Base-by-base conservation (phyloP, 768 basidiomycete species). In the Naganishia vishniacii region DNA sequence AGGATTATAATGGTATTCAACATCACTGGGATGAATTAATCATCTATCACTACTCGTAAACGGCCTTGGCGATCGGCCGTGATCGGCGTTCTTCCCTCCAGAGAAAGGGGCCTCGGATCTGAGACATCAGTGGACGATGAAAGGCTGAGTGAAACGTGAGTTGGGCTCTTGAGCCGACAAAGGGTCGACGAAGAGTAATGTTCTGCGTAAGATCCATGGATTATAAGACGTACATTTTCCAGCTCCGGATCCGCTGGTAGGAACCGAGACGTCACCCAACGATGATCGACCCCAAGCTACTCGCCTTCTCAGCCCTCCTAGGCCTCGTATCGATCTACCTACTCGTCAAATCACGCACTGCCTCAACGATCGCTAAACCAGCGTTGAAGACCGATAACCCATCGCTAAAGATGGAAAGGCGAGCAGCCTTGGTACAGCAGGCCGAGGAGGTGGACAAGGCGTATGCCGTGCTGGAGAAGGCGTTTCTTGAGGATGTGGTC, bases 371-470 rank as follows among this genome's bases (percentile, higher is more conserved):
- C 37, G 16, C 8, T 16, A 20, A 18, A 41, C 11, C 20, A 34
- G 23, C 23, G n/a, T 34, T 20, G 9, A 13, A 37, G 11, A 15
- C 34, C 15, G 34, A 34, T 15, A 34, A 40, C 20, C 12, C 12
- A 20, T 25, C 13, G 23, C 2, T 3, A 23, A 40, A 6, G 80
- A 80, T 48, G 58, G 68, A 80, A 13, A 74, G 77, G 32, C 76
- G 79, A 31, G 70, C 74, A 18, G 80, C 82, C 48, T 67, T 75
- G 4, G 78, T 80, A 26, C 81, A 82, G 63, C 78, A 80, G 8
- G 76, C 75, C 62, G 69, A 48, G 13, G 79, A 82, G 64, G 72
- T 80, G 16, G 59, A 66, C 7, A 70, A 72, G 49, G 78, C 79
- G 12, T 80, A 78, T 53, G 68, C 75, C 16, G 79, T 82, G 34